A percentile compares a stretch with the other conserved stretches of the same genome.
phyloP scores from a whole-genome alignment of 2,329 filamentous ascomycete genomes.

The Parasarocladium wereldwijsianum region DNA sequence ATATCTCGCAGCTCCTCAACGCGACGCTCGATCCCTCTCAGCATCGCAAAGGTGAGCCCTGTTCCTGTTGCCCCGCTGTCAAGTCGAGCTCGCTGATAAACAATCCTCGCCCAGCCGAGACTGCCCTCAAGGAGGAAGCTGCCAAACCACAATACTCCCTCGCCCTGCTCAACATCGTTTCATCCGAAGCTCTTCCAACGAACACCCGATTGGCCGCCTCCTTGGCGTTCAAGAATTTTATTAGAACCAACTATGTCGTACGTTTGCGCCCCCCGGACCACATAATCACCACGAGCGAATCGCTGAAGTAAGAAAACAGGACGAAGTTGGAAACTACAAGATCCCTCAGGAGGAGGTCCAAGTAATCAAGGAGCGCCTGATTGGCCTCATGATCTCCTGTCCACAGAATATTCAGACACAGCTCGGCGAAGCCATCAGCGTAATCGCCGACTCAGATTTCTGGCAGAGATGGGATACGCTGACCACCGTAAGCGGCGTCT shows the following conservation, averaged over 20 bases:
- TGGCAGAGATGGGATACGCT: slow-evolving; percentile 95
- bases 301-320: slow-evolving; percentile 23
- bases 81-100: slow-evolving; percentile 10
- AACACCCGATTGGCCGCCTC: slow-evolving; percentile 79
- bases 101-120: slow-evolving; percentile 51
- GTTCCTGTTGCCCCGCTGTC: slow-evolving; percentile 10
- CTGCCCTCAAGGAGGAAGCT: slow-evolving; percentile 64
- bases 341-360: slow-evolving; percentile 67
- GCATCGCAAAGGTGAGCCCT: slow-evolving; percentile 68
- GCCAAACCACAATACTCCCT: slow-evolving; percentile 78
- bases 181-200: slow-evolving; percentile 52
- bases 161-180: slow-evolving; percentile 78
- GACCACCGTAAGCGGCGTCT: slow-evolving; percentile 52
- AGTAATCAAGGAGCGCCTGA: slow-evolving; percentile 88
- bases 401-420: slow-evolving; percentile 81
- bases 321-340: slow-evolving; percentile 90
- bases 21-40: slow-evolving; percentile 78
- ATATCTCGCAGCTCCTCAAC: slow-evolving; percentile 70
- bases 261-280: slow-evolving; percentile 16
- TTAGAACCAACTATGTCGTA: slow-evolving; percentile 82
- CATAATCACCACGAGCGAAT: slow-evolving; percentile 1
- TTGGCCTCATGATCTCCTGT: slow-evolving; percentile 90
- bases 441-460: slow-evolving; percentile 97
- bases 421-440: slow-evolving; percentile 88
- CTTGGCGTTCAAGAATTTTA: slow-evolving; percentile 97